These are phyloP conservation scores for Hydnomerulius pinastri DNA, from an alignment of 768 basidiomycete genomes.

Conservation along the genomic window DNA sequence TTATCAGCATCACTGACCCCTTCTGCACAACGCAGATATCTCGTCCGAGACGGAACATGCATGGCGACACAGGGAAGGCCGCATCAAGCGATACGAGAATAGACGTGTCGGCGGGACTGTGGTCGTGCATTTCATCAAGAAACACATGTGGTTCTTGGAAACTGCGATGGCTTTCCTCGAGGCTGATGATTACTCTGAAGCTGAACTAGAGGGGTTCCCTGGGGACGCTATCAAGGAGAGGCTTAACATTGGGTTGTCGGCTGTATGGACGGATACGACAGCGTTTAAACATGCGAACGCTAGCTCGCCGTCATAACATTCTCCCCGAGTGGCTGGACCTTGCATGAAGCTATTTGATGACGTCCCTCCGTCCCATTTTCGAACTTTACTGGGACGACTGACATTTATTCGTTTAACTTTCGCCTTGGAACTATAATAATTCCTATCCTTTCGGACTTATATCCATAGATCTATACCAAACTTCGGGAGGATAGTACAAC, in stretches of 20 bases:
- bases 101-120: slow-evolving; percentile 88
- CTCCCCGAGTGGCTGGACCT: neutral
- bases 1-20: slow-evolving; percentile 1
- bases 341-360: neutral
- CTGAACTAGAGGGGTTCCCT: slow-evolving; percentile 22
- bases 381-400: neutral
- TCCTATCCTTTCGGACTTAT: slow-evolving; percentile 2
- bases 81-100: slow-evolving; percentile 60
- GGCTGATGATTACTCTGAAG: slow-evolving; percentile 68
- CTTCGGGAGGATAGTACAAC: neutral
- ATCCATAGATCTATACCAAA: slow-evolving; percentile 5
- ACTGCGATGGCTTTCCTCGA: slow-evolving; percentile 87
- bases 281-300: slow-evolving; percentile 20
- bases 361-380: neutral
- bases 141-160: slow-evolving; percentile 95
- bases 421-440: slow-evolving; percentile 12
- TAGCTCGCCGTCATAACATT: slow-evolving; percentile 5
- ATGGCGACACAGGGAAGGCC: slow-evolving; percentile 75
- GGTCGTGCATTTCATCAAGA: slow-evolving; percentile 97
- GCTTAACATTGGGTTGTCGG: slow-evolving; percentile 23
- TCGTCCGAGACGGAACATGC: slow-evolving; percentile 62
- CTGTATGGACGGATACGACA: slow-evolving; percentile 31
- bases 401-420: slow-evolving; percentile 24
- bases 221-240: slow-evolving; percentile 9
- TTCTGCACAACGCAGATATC: slow-evolving; percentile 47